Percentiles rank a stretch among this genome's conserved stretches.
Evolutionary conservation across 176 grass and related monocot genomes (phyloP).

Genomic region (Paspalum notatum): DNA sequence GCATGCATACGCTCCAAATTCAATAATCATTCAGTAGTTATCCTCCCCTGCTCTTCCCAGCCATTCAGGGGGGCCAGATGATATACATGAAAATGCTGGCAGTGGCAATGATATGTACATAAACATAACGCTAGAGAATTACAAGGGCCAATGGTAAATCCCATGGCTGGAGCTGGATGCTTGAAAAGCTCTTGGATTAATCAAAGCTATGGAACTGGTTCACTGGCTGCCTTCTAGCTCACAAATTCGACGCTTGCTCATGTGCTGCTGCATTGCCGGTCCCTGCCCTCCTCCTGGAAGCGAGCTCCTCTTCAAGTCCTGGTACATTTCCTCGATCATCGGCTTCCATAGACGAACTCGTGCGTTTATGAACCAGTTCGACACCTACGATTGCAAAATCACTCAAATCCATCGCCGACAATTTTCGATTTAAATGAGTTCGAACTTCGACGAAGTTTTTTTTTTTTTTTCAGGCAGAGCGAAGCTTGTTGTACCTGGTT

Average conservation of each 20-base stretch:
- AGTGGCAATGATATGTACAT: conserved; percentile 6
- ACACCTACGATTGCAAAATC: conserved; percentile 48
- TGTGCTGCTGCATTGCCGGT: conserved; percentile 13
- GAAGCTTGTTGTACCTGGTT: conserved; percentile 64
- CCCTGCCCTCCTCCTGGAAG: background rate
- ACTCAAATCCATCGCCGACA: background rate
- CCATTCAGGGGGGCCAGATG: background rate
- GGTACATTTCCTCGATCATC: conserved; percentile 88
- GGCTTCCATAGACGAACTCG: conserved; percentile 87
- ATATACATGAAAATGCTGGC: background rate
- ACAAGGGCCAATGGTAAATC: background rate
- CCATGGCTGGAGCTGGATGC: background rate
- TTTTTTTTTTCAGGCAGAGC: background rate
- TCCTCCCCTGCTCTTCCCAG: background rate
- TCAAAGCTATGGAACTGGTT: background rate
- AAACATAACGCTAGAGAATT: background rate
- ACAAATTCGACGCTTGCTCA: conserved; percentile 26
- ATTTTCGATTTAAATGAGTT: background rate
- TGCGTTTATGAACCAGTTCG: conserved; percentile 94
- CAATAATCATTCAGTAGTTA: background rate
- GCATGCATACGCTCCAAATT: background rate
- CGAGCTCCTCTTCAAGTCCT: conserved; percentile 60
- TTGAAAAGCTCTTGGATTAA: background rate
- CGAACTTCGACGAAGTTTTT: background rate
- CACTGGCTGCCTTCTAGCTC: background rate